phyloP scores from a whole-genome alignment of 352 stramenopile species.

The Globisporangium nunn region DNA sequence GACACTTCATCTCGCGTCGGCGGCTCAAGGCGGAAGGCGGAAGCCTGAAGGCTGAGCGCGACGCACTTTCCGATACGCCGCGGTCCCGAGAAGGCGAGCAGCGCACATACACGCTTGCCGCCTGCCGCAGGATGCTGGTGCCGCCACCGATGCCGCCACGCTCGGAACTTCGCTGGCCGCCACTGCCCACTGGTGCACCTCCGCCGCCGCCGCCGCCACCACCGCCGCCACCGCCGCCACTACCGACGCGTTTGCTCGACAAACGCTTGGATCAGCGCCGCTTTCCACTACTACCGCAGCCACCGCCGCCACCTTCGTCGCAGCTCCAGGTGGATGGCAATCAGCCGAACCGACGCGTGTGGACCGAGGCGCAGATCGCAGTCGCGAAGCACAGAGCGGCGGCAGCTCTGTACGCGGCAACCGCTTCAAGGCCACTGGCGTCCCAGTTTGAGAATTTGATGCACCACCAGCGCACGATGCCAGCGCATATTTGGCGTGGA shows the following conservation, averaged over 20 bases:
- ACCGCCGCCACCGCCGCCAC: not conserved
- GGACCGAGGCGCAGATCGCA: not conserved
- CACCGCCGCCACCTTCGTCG: not conserved
- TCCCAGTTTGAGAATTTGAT: not conserved
- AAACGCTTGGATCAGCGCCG: not conserved
- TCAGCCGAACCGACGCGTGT: not conserved
- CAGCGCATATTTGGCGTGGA: not conserved
- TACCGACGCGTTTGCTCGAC: not conserved
- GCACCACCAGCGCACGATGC: constrained; percentile 1
- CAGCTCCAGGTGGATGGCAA: not conserved
- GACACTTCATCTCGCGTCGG: no score
- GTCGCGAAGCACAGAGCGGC: not conserved
- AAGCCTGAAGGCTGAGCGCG: no score
- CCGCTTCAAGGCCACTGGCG: not conserved
- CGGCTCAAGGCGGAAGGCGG: no score
- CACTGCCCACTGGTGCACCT: constrained; percentile 3
- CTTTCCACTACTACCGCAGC: not conserved
- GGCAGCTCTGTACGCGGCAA: not conserved
- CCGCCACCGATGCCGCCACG: no score
- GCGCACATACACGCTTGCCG: no score
- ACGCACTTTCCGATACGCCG: no score
- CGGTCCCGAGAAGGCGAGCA: no score
- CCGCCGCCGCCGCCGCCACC: not conserved
- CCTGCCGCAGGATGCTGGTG: no score
- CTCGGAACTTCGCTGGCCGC: constrained; percentile 3